Base-by-base conservation (phyloP, 1,139 yeast species). In the Pneumocystis murina region DNA sequence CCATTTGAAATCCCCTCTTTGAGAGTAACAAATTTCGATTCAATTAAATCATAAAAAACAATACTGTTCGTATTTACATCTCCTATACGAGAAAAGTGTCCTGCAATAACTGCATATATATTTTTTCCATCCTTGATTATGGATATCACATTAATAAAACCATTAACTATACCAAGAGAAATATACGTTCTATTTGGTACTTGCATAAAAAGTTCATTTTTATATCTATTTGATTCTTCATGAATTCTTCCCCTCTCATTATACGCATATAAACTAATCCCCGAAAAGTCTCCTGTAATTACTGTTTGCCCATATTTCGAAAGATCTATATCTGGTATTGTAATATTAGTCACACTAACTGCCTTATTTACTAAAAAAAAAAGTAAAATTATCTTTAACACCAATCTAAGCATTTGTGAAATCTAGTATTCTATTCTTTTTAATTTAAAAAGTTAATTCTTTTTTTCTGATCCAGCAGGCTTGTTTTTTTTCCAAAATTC, bases 281-380 rank as follows among this genome's bases (percentile, higher is more conserved):
- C 83, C 66, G 82, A 80, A 69, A 82, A 86, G 58, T 79, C 75
- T 10, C 96, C 96, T 62, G 86, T 78, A 20, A 87, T 69, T 5
- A 86, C 84, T 62, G 88, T 74, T 64, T 77, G 68, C 7, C 79
- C 79, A n/a, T 75, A 67, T 12, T 60, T 40, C 8, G 64, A 41
- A 24, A 69, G 59, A 59, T 69, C 70, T 55, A 68, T 62, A n/a
- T 41, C 62, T 3, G 69, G 69, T 6, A 64, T 59, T 8, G 61
- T 28, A 12, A 62, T 58, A 30, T 62, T 43, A 8, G 61, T 33
- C n/a, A 60, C 30, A 48, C 17, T 28, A 16, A 39, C 38, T 3
- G 28, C 38, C 17, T 48, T 38, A 39, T 43, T 43, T 33, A 28
- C 30, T 5, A 59, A 14, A 38, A 36, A 12, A 35, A 41, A 17